phyloP scores from a whole-genome alignment of 2,329 filamentous ascomycete species.

The Zymoseptoria ardabiliae region DNA sequence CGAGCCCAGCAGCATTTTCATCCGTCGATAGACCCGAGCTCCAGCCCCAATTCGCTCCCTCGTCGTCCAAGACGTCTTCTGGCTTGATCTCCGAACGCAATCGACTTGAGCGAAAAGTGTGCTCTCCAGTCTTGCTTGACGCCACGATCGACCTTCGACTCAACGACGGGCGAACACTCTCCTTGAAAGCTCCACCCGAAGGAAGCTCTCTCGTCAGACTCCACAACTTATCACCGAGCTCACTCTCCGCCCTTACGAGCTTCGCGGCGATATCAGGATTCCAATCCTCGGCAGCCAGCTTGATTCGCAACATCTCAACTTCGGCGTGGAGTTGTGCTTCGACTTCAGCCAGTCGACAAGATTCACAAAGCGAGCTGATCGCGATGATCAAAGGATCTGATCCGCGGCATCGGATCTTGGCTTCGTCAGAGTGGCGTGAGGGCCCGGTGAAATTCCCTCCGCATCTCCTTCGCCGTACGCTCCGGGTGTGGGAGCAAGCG shows the following conservation, averaged over 20 bases:
- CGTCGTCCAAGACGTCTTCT: slow-evolving; percentile 16
- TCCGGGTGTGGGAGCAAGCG: slow-evolving; percentile 27
- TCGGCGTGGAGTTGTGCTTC: slow-evolving; percentile 1
- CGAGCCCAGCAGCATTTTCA: slow-evolving; percentile 12
- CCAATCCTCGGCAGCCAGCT: not conserved
- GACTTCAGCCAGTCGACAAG: slow-evolving; percentile 5
- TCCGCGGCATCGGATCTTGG: slow-evolving; percentile 24
- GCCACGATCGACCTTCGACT: not conserved
- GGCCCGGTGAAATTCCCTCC: slow-evolving; percentile 24
- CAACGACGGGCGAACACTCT: slow-evolving; percentile 9
- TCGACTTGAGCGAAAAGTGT: slow-evolving; percentile 4
- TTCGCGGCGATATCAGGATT: not conserved
- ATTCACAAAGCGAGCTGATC: slow-evolving; percentile 15
- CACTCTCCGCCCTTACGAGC: slow-evolving; percentile 1
- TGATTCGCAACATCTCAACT: not conserved
- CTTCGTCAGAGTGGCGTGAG: slow-evolving; percentile 5
- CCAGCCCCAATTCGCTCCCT: not conserved
- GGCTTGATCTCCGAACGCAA: slow-evolving; percentile 17
- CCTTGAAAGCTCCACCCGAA: slow-evolving; percentile 5
- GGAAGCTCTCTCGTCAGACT: slow-evolving; percentile 8
- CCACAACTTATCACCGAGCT: slow-evolving; percentile 4
- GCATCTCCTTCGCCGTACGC: slow-evolving; percentile 29
- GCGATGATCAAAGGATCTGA: slow-evolving; percentile 21
- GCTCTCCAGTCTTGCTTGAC: not conserved
- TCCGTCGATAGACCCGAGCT: slow-evolving; percentile 1